Base-by-base conservation (phyloP, 1,284 basidiomycete species). In the Fistulina hepatica region DNA sequence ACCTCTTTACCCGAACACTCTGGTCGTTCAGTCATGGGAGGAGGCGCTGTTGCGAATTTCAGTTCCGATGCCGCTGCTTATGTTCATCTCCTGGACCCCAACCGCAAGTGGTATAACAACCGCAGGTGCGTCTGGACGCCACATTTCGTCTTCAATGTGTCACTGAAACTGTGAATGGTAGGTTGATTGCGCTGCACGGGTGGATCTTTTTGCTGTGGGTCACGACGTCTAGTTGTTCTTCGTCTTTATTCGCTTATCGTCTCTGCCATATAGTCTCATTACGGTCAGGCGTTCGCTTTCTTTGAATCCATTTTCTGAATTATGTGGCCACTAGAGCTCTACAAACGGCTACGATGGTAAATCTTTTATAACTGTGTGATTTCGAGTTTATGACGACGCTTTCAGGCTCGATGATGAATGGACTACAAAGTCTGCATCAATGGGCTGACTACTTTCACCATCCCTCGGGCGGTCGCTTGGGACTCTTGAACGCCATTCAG, bases 331-430 rank as follows among this genome's bases (percentile, higher is more conserved):
- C 76, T 34, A 80, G 9, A 80, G 80, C 10, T 80, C 78, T 8
- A 81, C 76, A 38, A 81, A 79, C 53, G 81, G 81, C 40, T 85
- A 77, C 54, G 81, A 84, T 54, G 78, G 77, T 43, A 73, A 69
- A 56, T n/a, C n/a, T n/a, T n/a, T n/a, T n/a, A n/a, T n/a, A n/a
- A n/a, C n/a, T n/a, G n/a, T n/a, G n/a, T n/a, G n/a, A n/a, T n/a
- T n/a, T n/a, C n/a, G n/a, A n/a, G n/a, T n/a, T n/a, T n/a, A n/a
- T n/a, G n/a, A n/a, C n/a, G n/a, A n/a, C n/a, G n/a, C n/a, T n/a
- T n/a, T n/a, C n/a, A n/a, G n/a, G n/a, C n/a, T n/a, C n/a, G n/a
- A 73, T 82, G 71, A 79, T 82, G 79, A 83, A 82, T 55, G 77
- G 76, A 52, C 63, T 84, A 32, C 81, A 83, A 52, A 71, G 69